Conservation (phyloP, 1,139 yeast species). For the Debaryomyces robertsiae region DNA sequence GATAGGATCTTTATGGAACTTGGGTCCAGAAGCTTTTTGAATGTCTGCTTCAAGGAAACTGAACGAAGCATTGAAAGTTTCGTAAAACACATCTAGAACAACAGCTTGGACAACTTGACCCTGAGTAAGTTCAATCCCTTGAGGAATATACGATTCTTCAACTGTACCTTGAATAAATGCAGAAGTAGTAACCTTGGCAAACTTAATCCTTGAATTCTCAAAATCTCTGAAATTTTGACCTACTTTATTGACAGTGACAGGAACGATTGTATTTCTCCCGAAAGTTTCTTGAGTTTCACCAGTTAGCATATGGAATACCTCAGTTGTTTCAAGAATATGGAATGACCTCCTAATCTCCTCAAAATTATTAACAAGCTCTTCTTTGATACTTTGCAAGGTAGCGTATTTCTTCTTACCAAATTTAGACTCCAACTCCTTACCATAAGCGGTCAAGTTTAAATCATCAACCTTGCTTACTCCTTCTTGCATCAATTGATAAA, state of each 20-base stretch:
- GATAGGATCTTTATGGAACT: conserved; percentile 56
- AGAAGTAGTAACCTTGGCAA: conserved; percentile 64
- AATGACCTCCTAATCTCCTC: conserved; percentile 80
- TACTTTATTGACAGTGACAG: conserved; percentile 67
- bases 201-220: conserved; percentile 39
- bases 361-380: conserved; percentile 83
- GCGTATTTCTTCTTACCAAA: conserved; percentile 79
- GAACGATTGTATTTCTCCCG: conserved; percentile 71
- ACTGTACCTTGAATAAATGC: conserved; percentile 77
- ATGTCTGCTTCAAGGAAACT: conserved; percentile 71
- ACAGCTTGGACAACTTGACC: conserved; percentile 91
- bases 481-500: conserved; percentile 77
- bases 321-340: conserved; percentile 65
- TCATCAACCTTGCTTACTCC: conserved; percentile 87
- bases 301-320: conserved; percentile 85
- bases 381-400: conserved; percentile 83
- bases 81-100: conserved; percentile 68
- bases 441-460: conserved; percentile 86
- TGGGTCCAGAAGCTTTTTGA: conserved; percentile 54
- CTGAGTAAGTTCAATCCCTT: conserved; percentile 47
- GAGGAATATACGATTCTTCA: conserved; percentile 66
- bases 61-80: conserved; percentile 70
- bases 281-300: conserved; percentile 79
- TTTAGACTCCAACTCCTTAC: conserved; percentile 82
- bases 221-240: conserved; percentile 47